Percentiles rank a stretch among this genome's conserved stretches.
phyloP scores from a whole-genome alignment of 257 asterid species.

The Forsythia suspensa region DNA sequence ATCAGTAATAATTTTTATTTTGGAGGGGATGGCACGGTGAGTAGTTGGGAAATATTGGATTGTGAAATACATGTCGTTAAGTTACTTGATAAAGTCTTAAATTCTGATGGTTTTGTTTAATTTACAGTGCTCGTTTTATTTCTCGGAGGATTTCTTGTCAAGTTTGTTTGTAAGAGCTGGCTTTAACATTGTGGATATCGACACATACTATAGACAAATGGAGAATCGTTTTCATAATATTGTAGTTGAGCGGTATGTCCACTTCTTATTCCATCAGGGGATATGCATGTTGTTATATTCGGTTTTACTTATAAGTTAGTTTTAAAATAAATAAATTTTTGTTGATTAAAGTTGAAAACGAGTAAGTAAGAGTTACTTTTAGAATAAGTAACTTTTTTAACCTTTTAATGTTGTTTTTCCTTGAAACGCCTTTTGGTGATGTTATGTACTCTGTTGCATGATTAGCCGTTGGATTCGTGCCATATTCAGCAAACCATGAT shows the following conservation, averaged over 20 bases:
- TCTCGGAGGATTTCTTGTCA: conserved; percentile 59
- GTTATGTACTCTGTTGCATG: conserved; percentile 14
- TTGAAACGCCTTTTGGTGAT: conserved; percentile 1
- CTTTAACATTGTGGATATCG: conserved; percentile 47
- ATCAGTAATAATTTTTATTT: conserved; percentile 67
- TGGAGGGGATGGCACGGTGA: conserved; percentile 85
- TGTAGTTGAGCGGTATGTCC: conserved; percentile 56
- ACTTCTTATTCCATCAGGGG: background rate
- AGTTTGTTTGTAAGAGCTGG: conserved; percentile 63
- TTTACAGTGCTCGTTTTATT: conserved; percentile 73
- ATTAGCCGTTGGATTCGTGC: conserved; percentile 84
- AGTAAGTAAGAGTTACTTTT: background rate
- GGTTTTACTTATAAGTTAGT: background rate
- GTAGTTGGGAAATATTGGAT: conserved; percentile 26
- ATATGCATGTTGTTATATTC: background rate
- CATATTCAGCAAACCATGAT: conserved; percentile 46
- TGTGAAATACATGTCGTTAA: conserved; percentile 12
- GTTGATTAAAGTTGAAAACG: background rate
- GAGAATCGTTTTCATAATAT: conserved; percentile 56
- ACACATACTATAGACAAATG: conserved; percentile 53
- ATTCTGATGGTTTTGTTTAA: conserved; percentile 19
- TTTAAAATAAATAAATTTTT: background rate
- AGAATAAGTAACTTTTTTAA: no score
- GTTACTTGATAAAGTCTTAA: background rate
- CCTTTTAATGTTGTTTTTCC: background rate